A percentile compares a stretch with the other conserved stretches of the same genome.
phyloP scores from a whole-genome alignment of 2,329 filamentous ascomycete species.

The Stagonosporopsis cucurbitacearum region DNA sequence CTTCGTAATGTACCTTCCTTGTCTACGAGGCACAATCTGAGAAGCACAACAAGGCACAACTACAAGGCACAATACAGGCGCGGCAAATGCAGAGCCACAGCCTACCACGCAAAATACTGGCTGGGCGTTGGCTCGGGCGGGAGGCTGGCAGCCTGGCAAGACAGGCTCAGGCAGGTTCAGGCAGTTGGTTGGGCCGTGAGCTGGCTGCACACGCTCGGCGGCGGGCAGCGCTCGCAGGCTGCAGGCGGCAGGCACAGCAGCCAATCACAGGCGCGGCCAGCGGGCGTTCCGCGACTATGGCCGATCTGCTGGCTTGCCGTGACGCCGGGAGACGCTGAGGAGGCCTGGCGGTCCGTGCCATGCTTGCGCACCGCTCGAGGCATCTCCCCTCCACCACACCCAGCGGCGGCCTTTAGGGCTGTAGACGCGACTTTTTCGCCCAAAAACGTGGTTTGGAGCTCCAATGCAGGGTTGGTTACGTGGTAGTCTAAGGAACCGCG shows the following conservation, averaged over 20 bases:
- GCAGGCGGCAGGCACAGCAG: not conserved
- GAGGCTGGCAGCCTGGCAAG: too few relatives aligned
- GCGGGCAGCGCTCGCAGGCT: slow-evolving; percentile 2
- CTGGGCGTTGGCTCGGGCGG: too few relatives aligned
- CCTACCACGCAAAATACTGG: too few relatives aligned
- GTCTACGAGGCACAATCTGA: too few relatives aligned
- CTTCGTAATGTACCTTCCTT: too few relatives aligned
- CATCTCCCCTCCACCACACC: slow-evolving; percentile 34
- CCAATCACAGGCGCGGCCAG: slow-evolving; percentile 16
- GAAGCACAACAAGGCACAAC: too few relatives aligned
- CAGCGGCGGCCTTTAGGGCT: slow-evolving; percentile 35
- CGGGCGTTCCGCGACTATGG: slow-evolving; percentile 30
- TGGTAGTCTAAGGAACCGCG: slow-evolving; percentile 35
- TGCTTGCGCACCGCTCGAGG: slow-evolving; percentile 15
- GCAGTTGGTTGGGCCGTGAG: too few relatives aligned
- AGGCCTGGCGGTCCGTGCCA: slow-evolving; percentile 15
- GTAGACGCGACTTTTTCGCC: slow-evolving; percentile 41
- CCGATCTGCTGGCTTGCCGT: slow-evolving; percentile 34
- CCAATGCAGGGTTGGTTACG: slow-evolving; percentile 35
- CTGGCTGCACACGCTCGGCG: too few relatives aligned
- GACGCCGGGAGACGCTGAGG: slow-evolving; percentile 31
- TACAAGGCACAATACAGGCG: too few relatives aligned
- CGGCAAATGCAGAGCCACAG: too few relatives aligned
- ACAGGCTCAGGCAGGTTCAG: too few relatives aligned
- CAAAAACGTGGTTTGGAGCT: slow-evolving; percentile 40